Evolutionary conservation across 495 filamentous ascomycete species (phyloP).

Genomic region (Tuber aestivum): DNA sequence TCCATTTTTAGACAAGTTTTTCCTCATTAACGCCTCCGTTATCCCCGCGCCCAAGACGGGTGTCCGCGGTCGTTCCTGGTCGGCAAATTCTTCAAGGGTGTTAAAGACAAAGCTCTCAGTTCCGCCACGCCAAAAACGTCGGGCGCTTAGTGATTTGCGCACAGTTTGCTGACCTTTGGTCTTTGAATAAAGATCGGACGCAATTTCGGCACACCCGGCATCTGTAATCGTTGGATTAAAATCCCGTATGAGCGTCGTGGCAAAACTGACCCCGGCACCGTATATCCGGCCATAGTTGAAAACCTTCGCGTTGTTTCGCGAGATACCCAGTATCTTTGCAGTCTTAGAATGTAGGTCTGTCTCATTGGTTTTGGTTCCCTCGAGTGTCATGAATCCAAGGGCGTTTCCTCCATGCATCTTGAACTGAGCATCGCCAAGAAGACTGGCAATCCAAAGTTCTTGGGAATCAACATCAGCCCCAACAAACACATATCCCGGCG

Average conservation of each 20-base stretch:
- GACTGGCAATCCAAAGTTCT: slow-evolving; percentile 95
- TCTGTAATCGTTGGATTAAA: slow-evolving; percentile 85
- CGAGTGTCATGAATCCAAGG: slow-evolving; percentile 97
- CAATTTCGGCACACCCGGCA: slow-evolving; percentile 64
- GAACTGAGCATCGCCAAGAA: slow-evolving; percentile 92
- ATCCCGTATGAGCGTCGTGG: slow-evolving; percentile 77
- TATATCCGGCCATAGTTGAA: slow-evolving; percentile 99
- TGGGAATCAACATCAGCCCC: slow-evolving; percentile 98
- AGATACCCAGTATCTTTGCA: slow-evolving; percentile 84
- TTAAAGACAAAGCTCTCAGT: slow-evolving; percentile 99
- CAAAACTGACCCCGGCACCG: slow-evolving; percentile 89
- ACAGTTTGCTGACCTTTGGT: slow-evolving; percentile 82
- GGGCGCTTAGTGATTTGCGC: slow-evolving; percentile 61
- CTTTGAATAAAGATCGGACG: slow-evolving; percentile 71
- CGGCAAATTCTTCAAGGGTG: slow-evolving; percentile 90
- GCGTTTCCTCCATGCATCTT: slow-evolving; percentile 91
- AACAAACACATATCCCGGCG: slow-evolving; percentile 84
- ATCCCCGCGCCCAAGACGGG: slow-evolving; percentile 95
- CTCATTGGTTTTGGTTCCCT: slow-evolving; percentile 86
- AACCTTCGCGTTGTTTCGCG: slow-evolving; percentile 88
- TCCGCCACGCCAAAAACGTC: slow-evolving; percentile 88
- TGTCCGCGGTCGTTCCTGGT: slow-evolving; percentile 84
- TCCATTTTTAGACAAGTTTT: slow-evolving; percentile 78
- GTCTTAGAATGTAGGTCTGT: slow-evolving; percentile 96
- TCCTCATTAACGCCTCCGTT: slow-evolving; percentile 84